phyloP scores from a whole-genome alignment of 176 grass and related monocot species.

The Areca catechu region DNA sequence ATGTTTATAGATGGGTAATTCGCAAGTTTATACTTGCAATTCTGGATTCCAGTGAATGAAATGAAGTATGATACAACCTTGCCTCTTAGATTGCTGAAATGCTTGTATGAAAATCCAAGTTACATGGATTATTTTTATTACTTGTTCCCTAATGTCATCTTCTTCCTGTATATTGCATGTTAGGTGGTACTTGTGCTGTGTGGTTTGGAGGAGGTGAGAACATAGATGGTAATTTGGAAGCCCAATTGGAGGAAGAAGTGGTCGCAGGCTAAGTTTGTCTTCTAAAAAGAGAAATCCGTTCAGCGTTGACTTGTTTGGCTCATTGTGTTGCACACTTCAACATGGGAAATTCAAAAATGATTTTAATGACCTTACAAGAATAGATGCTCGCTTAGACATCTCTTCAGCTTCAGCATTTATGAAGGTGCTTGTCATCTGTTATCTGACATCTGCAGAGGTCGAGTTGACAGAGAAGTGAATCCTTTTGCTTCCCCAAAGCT shows the following conservation, averaged over 20 bases:
- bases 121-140: neutral
- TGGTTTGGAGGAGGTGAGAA: slow-evolving; percentile 17
- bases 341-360: slow-evolving; percentile 25
- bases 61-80: no score
- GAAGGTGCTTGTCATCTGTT: slow-evolving; percentile 7
- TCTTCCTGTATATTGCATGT: neutral
- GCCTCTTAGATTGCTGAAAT: no score
- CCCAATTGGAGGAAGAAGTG: neutral
- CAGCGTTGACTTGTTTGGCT: slow-evolving; percentile 18
- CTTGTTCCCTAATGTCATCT: neutral
- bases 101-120: no score
- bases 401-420: slow-evolving; percentile 26
- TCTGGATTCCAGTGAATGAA: no score
- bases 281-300: slow-evolving; percentile 1
- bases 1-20: no score
- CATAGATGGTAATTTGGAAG: neutral
- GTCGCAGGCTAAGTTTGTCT: neutral
- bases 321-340: slow-evolving; percentile 26
- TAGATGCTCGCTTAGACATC: slow-evolving; percentile 32
- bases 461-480: slow-evolving; percentile 12
- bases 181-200: slow-evolving; percentile 19
- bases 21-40: no score
- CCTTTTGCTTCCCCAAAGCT: slow-evolving; percentile 25
- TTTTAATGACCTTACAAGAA: slow-evolving; percentile 27
- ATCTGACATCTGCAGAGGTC: slow-evolving; percentile 1